Evolutionary conservation across 2,329 filamentous ascomycete species (phyloP).

Genomic region (Macrophomina phaseolina): DNA sequence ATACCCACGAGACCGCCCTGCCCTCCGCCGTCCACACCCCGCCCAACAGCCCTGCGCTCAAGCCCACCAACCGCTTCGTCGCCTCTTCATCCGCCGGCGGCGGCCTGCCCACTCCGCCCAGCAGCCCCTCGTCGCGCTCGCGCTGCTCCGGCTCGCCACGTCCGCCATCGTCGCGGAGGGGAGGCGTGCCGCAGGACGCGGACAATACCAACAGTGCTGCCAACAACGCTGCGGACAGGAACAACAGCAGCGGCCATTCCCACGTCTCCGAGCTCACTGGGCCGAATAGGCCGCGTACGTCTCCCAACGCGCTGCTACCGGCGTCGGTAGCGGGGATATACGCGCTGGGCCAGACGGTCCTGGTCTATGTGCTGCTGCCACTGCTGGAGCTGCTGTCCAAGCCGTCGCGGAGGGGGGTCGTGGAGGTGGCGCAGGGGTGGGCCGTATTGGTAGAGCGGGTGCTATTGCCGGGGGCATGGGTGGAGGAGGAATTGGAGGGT

Average conservation of each 20-base stretch:
- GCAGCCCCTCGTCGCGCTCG: constrained; percentile 11
- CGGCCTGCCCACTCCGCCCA: background rate
- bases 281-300: no score
- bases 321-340: background rate
- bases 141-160: background rate
- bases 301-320: background rate
- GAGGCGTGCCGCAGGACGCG: background rate
- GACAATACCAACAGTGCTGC: no score
- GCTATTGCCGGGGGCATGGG: background rate
- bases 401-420: background rate
- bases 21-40: background rate
- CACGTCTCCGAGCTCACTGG: no score
- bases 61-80: background rate
- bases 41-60: background rate
- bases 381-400: background rate
- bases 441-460: background rate
- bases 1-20: background rate
- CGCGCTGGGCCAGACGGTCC: background rate
- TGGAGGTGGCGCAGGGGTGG: background rate
- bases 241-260: background rate
- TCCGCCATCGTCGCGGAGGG: background rate
- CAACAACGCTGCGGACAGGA: no score
- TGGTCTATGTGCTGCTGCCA: background rate
- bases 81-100: background rate
- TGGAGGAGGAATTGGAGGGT: background rate